Evolutionary conservation across 192 early-diverging fungal species (phyloP).

Genomic region (Coemansia sp.): DNA sequence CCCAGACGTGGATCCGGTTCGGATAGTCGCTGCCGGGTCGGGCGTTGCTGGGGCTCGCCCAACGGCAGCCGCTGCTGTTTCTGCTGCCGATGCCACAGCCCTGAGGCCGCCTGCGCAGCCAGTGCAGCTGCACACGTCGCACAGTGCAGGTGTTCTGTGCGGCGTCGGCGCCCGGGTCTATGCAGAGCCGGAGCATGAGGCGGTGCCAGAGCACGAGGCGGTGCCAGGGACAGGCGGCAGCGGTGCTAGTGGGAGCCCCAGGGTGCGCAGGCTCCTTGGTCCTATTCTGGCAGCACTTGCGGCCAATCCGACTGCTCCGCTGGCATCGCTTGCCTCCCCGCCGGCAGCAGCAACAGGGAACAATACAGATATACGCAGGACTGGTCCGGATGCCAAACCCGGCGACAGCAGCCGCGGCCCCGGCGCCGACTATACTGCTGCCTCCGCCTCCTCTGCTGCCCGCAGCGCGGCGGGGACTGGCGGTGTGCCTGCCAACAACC

Average conservation of each 20-base stretch:
- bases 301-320: slow-evolving; percentile 4
- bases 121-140: slow-evolving; percentile 13
- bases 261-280: slow-evolving; percentile 19
- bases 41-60: no score
- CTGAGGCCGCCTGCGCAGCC: not conserved
- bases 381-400: no score
- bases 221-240: not conserved
- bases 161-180: not conserved
- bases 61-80: no score
- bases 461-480: not conserved
- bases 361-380: no score
- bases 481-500: not conserved
- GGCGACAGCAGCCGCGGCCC: no score
- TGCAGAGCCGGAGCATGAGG: not conserved
- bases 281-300: slow-evolving; percentile 25
- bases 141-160: slow-evolving; percentile 18
- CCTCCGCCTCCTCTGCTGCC: not conserved
- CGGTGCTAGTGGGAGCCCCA: not conserved
- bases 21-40: no score
- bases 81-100: not conserved
- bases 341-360: not conserved
- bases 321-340: not conserved
- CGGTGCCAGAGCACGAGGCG: not conserved
- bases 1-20: no score
- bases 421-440: not conserved